Evolutionary conservation across 169 alveolate genomes (phyloP), one percentile per base, ranked within the genome.

Genomic region (Toxoplasma gondii): DNA sequence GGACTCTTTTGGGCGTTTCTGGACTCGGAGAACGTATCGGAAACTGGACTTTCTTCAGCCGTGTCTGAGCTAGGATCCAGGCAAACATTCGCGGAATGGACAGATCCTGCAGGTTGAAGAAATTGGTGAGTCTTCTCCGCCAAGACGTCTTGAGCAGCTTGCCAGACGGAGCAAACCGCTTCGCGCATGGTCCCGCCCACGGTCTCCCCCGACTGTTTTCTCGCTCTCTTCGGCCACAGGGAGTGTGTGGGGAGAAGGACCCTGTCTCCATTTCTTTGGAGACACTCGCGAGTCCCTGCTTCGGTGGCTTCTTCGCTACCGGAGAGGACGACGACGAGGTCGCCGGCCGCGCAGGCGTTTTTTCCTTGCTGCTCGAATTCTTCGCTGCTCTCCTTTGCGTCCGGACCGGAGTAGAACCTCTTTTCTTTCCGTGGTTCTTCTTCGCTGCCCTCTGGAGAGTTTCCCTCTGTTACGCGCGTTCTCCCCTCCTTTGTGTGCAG

Each of bases 71-170:
- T 7, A 49, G 22, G 4, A 4, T 12, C 58, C 58, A 49, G 12
- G 58, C 12, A 31, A 7, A 27, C 31, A 27, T 27, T 16, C 29
- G 74, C n/a, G n/a, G 74, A 16, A 19, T 16, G 74, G 29, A 19
- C 9, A 4, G 74, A 16, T 16, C 74, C 67, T 9, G 67, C 74
- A 27, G 74, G 74, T 22, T 64, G 74, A 31, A 64, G 74, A 4
- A 64, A 31, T 31, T 64, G 74, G 34, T 64, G 74, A 4, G 74
- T 64, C 29, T 64, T 64, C 74, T 86, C 95, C 24, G 95, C 92
- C 19, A 86, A 69, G 39, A 84, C 69, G 31, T 64, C 94, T 9
- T 93, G 95, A 38, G 93, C 95, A 38, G 93, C 95, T 53, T 93
- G 95, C 95, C 92, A 93, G 36, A 93, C 69, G 34, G 74, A 82